phyloP scores from a whole-genome alignment of 2,329 filamentous ascomycete species.

The Trichoderma semiorbis region DNA sequence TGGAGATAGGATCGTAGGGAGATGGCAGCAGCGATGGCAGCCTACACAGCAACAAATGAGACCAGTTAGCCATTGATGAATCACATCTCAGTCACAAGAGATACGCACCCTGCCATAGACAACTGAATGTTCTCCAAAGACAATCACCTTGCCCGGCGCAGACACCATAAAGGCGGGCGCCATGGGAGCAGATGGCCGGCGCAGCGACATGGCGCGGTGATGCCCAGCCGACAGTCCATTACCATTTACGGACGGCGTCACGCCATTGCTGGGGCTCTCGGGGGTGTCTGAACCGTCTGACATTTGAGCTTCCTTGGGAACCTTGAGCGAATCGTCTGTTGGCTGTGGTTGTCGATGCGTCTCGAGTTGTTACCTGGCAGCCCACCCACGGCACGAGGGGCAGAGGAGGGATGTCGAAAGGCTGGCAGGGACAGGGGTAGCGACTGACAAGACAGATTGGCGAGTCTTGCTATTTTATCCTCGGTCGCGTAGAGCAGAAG shows the following conservation, averaged over 20 bases:
- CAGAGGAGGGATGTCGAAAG: not conserved
- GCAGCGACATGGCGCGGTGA: constrained; percentile 41
- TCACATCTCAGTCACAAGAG: not conserved
- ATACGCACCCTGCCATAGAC: constrained; percentile 81
- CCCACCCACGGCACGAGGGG: not conserved
- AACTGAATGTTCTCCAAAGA: constrained; percentile 97
- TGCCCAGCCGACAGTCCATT: constrained; percentile 21
- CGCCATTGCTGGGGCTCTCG: constrained; percentile 26
- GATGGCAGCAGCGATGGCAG: constrained; percentile 91
- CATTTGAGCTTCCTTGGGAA: not conserved
- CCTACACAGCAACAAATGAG: constrained; percentile 42
- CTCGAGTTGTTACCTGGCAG: not conserved
- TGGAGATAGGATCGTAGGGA: constrained; percentile 95
- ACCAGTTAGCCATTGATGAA: not conserved
- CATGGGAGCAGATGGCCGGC: constrained; percentile 62
- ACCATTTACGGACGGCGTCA: constrained; percentile 21
- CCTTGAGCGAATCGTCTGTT: not conserved
- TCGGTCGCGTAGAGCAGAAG: not conserved
- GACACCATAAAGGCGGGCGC: constrained; percentile 96
- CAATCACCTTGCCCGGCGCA: constrained; percentile 95
- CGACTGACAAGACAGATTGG: not conserved
- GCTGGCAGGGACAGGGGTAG: not conserved
- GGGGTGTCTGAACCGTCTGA: constrained; percentile 25
- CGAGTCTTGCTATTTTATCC: not conserved
- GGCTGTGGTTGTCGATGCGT: not conserved